Conservation (phyloP, 2,329 filamentous ascomycete genomes). For the Cladosporium sp. region DNA sequence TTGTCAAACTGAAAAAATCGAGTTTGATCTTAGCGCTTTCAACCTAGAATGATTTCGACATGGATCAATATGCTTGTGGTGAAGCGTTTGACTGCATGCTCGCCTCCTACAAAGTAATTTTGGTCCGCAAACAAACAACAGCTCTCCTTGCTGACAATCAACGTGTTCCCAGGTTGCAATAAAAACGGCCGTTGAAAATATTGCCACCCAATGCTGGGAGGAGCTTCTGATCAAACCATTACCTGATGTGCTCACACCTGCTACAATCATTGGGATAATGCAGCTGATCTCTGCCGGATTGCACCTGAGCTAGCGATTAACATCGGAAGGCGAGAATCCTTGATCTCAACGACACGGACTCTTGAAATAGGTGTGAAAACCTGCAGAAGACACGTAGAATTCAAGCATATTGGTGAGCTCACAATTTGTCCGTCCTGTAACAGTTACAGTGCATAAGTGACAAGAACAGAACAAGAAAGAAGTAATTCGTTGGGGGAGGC, state of each 20-base stretch:
- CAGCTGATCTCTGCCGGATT: background rate
- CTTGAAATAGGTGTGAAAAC: background rate
- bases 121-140: no score
- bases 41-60: background rate
- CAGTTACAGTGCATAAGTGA: no score
- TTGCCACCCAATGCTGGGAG: conserved; percentile 25
- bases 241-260: background rate
- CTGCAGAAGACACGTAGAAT: background rate
- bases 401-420: no score
- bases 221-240: background rate
- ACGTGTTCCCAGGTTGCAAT: conserved; percentile 33
- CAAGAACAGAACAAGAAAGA: no score
- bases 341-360: background rate
- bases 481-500: no score
- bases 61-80: conserved; percentile 14
- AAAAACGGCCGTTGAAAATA: conserved; percentile 39
- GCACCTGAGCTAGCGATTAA: background rate
- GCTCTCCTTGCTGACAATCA: background rate
- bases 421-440: no score
- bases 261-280: background rate
- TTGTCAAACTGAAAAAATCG: background rate
- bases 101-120: conserved; percentile 36
- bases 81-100: conserved; percentile 34
- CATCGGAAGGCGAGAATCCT: background rate
- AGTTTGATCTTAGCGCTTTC: background rate